Evolutionary conservation across 148 eudicot species (phyloP), one percentile per base, ranked within the genome.

Genomic region (Camellia japonica): DNA sequence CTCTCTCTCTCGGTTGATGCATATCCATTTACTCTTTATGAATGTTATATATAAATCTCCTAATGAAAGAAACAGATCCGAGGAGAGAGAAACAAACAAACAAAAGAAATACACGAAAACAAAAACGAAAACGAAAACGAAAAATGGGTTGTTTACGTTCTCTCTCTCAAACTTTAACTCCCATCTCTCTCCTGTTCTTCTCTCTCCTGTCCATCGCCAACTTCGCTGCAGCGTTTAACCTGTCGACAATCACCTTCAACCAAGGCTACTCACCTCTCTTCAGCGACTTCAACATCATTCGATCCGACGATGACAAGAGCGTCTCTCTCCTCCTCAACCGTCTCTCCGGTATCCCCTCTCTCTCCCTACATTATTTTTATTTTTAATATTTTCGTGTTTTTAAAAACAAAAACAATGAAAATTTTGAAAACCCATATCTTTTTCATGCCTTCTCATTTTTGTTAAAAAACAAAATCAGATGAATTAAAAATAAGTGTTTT

Each of bases 241-340:
- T 87, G 72, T 71, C 92, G n/a, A 83, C 95, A 65, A 82, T 89
- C 78, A 67, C 88, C 14, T 94, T 86, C 79, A 80, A 80, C 41
- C 85, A 94, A 71, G 93, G 94, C 23, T 93, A 90, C 78, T 66
- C 88, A 11, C 90, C 98, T 79, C 93, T 94, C 38, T 94, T 94
- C 70, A 92, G 95, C 76, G 93, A 93, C 78, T 94, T 94, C 84
- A 94, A 94, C 52, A 90, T 94, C 67, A 83, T 88, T 18, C 85
- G 87, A 42, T 94, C 98, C 14, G 71, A 77, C 0, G 91, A 94
- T 18, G 91, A 87, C 46, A 89, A 82, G 58, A 71, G 80, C 56
- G 94, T 91, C 11, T 86, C 90, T 59, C 97, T 94, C 86, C 89
- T 85, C 79, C 97, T 94, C 83, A 94, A 90, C 66, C 97, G 94